A percentile compares a stretch with the other conserved stretches of the same genome.
phyloP scores from a whole-genome alignment of 371 early-diverging fungal species.

The Mortierella sp. region DNA sequence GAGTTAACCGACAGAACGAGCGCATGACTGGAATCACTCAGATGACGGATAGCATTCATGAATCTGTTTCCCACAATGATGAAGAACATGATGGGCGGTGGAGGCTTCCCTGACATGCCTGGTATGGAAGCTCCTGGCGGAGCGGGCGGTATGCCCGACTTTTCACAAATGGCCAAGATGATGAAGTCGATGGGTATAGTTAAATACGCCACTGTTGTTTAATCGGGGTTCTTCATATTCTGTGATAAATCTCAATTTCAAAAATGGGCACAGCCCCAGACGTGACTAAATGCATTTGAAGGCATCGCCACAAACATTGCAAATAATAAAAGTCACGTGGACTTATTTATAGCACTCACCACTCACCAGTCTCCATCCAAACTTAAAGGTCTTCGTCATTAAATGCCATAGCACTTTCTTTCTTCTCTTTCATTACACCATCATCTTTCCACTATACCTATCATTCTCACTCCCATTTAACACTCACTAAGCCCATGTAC shows the following conservation, averaged over 20 bases:
- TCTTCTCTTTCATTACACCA: background rate
- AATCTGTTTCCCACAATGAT: slow-evolving; percentile 64
- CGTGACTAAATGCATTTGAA: background rate
- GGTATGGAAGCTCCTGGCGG: no score
- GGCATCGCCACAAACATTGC: no score
- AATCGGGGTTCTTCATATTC: no score
- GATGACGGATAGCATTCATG: slow-evolving; percentile 60
- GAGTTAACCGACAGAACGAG: slow-evolving; percentile 80
- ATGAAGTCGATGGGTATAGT: slow-evolving; percentile 64
- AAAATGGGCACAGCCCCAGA: background rate
- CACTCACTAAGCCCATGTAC: slow-evolving; percentile 2
- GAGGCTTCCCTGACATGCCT: no score
- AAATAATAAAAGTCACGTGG: background rate
- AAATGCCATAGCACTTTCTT: background rate
- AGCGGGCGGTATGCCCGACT: slow-evolving; percentile 71
- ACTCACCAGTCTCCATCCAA: background rate
- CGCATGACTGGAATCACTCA: slow-evolving; percentile 59
- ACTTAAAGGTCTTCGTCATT: background rate
- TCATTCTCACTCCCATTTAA: background rate
- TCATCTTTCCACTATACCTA: background rate
- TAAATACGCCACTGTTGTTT: slow-evolving; percentile 1
- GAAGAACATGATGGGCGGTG: no score
- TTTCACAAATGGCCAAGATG: slow-evolving; percentile 77
- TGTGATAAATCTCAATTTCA: background rate
- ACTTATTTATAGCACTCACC: background rate